Base-by-base conservation (phyloP, 768 basidiomycete genomes). In the Cystofilobasidium macerans region DNA sequence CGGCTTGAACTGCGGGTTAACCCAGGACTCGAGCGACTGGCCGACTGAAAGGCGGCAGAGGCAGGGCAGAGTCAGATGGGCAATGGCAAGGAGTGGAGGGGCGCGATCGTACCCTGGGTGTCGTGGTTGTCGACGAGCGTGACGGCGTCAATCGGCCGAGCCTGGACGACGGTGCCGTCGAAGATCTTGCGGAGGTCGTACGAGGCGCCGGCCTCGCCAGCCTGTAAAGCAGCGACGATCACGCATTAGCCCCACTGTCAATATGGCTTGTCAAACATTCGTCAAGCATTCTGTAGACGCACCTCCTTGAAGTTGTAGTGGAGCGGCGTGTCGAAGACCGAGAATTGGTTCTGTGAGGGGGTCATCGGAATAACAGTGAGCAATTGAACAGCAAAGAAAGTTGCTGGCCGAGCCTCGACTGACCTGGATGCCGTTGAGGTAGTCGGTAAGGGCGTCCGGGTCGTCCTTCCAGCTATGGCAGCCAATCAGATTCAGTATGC, bases 271-370 rank as follows among this genome's bases (percentile, higher is more conserved):
- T n/a, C n/a, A n/a, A n/a, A n/a, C n/a, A n/a, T n/a, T n/a, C n/a
- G n/a, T n/a, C n/a, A n/a, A n/a, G n/a, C n/a, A n/a, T n/a, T 56
- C 13, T 2, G 24, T 56, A 33, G 4, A 18, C 35, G 36, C 24
- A 92, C 92, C 67, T 81, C 79, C 72, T 85, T 80, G 72, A 93
- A 85, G 70, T 88, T 89, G 76, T 84, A 80, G 72, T 97, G 92
- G 26, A 97, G 79, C 24, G 89, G 89, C 9, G 89, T 88, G 73
- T 95, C 92, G 70, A 95, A 95, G 73, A 94, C 89, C 0, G 90
- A 81, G 14, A 87, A 84, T 86, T 94, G 75, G 38, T 66, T 62
- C 60, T 72, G n/a, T n/a, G n/a, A n/a, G n/a, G n/a, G n/a, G n/a
- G n/a, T n/a, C n/a, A n/a, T n/a, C n/a, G n/a, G n/a, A n/a, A n/a